phyloP scores from a whole-genome alignment of 1,284 basidiomycete species.

The Termitomyces sp. region DNA sequence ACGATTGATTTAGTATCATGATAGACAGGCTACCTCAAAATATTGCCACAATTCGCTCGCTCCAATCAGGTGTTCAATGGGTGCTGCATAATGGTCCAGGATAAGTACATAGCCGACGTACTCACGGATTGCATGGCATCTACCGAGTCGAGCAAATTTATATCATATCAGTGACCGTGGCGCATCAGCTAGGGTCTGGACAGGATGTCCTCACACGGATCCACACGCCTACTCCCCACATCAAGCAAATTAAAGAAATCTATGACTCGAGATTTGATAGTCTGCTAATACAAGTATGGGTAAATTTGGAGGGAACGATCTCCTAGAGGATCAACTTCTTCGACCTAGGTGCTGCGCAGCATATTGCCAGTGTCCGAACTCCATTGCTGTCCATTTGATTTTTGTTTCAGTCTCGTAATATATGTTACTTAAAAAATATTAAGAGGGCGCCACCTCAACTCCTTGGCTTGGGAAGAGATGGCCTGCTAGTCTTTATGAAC shows the following conservation, averaged over 20 bases:
- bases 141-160: not conserved
- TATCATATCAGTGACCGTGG: not conserved
- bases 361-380: too few species aligned
- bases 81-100: too few species aligned
- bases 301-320: too few species aligned
- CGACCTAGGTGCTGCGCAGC: not conserved
- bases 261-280: not conserved
- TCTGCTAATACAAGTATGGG: not conserved
- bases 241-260: not conserved
- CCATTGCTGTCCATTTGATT: not conserved
- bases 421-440: not conserved
- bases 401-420: too few species aligned
- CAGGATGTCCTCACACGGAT: not conserved
- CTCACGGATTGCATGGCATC: not conserved
- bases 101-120: too few species aligned
- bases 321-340: not conserved
- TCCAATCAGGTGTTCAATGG: not conserved
- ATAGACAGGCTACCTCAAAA: not conserved
- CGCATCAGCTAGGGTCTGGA: not conserved
- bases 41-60: conserved; percentile 1
- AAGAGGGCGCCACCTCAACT: not conserved
- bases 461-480: not conserved
- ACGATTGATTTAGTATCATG: not conserved
- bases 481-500: not conserved
- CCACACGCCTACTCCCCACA: not conserved